Evolutionary conservation across 768 basidiomycete genomes (phyloP), one percentile per base, ranked within the genome.

Genomic region (Chalciporus piperatus): DNA sequence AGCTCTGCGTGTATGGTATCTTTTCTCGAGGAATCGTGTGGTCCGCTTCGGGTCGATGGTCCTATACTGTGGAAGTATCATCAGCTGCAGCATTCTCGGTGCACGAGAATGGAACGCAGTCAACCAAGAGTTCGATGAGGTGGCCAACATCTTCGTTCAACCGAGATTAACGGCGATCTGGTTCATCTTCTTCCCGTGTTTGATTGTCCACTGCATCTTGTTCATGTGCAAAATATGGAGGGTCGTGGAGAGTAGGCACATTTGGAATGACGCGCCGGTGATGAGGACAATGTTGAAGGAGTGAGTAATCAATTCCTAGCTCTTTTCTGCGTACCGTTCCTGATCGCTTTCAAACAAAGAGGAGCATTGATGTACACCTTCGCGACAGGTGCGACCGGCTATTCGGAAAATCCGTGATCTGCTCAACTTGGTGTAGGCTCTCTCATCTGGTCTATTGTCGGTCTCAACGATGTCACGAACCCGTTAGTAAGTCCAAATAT

Each of bases 1-100:
- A 14, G 67, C 71, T 28, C 59, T 69, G 35, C 69, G 75, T 25
- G 68, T 74, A 23, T 77, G 73, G 73, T 73, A 73, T 55, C 67
- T 75, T 40, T 76, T 74, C 50, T 65, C 71, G 6, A 61, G 63
- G 27, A 67, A 64, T 42, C 62, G 49, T 27, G 6, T 30, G 10
- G 54, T 72, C 28, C 69, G 63, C 41, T 51, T 65, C 22, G 56
- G 52, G n/a, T 61, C 74, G 35, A 52, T 71, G 25, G 52, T 57
- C 17, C 54, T 61, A 16, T 75, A 74, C 44, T 20, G 63, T 4
- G 25, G 61, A 13, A 68, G 72, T 14, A 52, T 67, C 55, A 40
- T 58, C 8, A 60, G 62, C 32, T 72, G 71, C 42, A 57, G 72
- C 27, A 55, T 58, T 44, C n/a, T 62, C 6, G 59, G 65, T 19